phyloP scores from a whole-genome alignment of 2,329 filamentous ascomycete species.

The Phyllosticta capitalensis region DNA sequence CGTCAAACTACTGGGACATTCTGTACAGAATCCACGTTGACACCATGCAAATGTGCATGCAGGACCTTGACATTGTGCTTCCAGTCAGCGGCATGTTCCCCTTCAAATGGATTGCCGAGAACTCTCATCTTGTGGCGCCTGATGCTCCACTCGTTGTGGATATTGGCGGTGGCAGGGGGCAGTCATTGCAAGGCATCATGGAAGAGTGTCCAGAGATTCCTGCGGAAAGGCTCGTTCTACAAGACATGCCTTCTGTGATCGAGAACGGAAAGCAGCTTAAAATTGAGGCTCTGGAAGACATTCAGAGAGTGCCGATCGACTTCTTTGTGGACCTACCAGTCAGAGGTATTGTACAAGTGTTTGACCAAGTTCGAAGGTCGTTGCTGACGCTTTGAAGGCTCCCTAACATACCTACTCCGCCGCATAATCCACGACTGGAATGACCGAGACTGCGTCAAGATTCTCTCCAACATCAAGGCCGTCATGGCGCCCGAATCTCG shows the following conservation, averaged over 20 bases:
- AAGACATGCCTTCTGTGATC: conserved; percentile 29
- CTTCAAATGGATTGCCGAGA: neutral
- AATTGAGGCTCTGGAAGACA: conserved; percentile 16
- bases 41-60: neutral
- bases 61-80: neutral
- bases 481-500: conserved; percentile 28
- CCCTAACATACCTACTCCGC: conserved; percentile 17
- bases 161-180: conserved; percentile 32
- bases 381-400: neutral
- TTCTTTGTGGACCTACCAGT: conserved; percentile 22
- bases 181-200: conserved; percentile 26
- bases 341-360: conserved; percentile 16
- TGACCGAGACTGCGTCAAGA: conserved; percentile 22
- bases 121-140: neutral
- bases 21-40: neutral
- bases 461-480: conserved; percentile 22
- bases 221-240: conserved; percentile 27
- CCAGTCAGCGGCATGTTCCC: neutral
- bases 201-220: conserved; percentile 23
- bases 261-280: conserved; percentile 12
- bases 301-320: conserved; percentile 21
- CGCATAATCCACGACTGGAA: conserved; percentile 27
- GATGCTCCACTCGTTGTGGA: conserved; percentile 28
- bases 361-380: neutral
- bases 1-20: neutral